These are phyloP conservation scores for Asterophora lycoperdoides DNA, from an alignment of 768 basidiomycete genomes.

Conservation along the genomic window DNA sequence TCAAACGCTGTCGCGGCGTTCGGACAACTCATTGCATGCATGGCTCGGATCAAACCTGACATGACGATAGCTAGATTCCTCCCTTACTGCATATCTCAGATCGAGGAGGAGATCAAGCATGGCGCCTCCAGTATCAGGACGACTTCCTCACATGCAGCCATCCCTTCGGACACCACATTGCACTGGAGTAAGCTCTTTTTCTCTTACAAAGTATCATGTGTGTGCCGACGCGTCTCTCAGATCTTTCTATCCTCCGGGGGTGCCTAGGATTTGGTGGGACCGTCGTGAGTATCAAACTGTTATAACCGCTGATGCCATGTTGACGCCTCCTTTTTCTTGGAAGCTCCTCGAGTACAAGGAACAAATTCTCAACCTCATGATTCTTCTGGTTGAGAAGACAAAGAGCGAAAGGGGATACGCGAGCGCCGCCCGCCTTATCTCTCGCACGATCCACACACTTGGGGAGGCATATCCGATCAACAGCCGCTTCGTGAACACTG, in stretches of 20 bases:
- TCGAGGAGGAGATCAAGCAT: constrained; percentile 81
- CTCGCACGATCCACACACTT: constrained; percentile 70
- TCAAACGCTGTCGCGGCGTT: constrained; percentile 90
- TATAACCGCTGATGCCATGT: constrained; percentile 1
- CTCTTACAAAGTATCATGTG: not conserved
- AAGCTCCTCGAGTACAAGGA: constrained; percentile 69
- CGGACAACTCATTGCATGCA: constrained; percentile 80
- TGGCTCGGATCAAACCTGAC: constrained; percentile 73
- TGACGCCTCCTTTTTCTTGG: not conserved
- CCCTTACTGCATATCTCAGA: constrained; percentile 69
- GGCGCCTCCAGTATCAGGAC: constrained; percentile 87
- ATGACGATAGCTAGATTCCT: constrained; percentile 79
- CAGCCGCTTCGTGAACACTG: constrained; percentile 73
- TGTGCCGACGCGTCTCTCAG: constrained; percentile 32
- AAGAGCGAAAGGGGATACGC: constrained; percentile 88
- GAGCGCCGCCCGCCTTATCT: constrained; percentile 72
- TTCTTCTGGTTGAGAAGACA: constrained; percentile 69
- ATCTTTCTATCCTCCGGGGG: constrained; percentile 78
- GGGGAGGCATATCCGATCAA: constrained; percentile 75
- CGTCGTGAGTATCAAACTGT: constrained; percentile 39
- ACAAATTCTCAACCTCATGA: constrained; percentile 58
- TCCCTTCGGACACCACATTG: constrained; percentile 82
- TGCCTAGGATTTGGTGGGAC: constrained; percentile 73
- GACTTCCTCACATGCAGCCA: constrained; percentile 66
- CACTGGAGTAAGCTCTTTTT: constrained; percentile 71